Base-by-base conservation (phyloP, 2,329 filamentous ascomycete genomes). In the Xylariales sp. region DNA sequence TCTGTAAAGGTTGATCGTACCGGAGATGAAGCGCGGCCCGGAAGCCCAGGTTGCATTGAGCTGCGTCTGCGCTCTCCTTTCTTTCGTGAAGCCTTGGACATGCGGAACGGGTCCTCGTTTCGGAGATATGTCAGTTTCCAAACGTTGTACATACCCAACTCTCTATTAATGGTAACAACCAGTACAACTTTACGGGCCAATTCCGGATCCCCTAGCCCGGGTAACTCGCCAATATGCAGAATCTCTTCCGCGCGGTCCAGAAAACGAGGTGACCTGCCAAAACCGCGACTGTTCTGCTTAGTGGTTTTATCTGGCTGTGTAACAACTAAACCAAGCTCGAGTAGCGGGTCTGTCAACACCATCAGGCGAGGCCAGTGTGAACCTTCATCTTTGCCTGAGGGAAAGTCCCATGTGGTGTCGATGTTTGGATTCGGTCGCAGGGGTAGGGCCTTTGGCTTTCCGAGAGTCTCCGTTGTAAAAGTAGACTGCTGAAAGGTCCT, bases 281-380 rank as follows among this genome's bases (percentile, higher is more conserved):
- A 55, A 10, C 52, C 59, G 28, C 59, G 65, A 11, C 48, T 52
- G 37, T 57, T 61, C 12, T 52, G 48, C 47, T 68, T 53, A 27
- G 40, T 38, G 16, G 54, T 51, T 28, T 63, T 63, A 14, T 76
- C 70, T 2, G 72, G 63, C 33, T 74, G 68, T 5, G 77, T 76
- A 13, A 93, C 85, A 14, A 96, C 80, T 29, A 95, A 66, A 2
- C 90, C 91, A 52, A 96, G 73, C 50, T 96, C 90, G 4, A 87
- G 76, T 40, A 96, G 68, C 3, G 91, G 91, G 54, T 95, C 88
- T 4, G 85, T 89, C 33, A 98, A 70, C 18, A 85, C 88, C 48
- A 94, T 90, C 1, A 96, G 66, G 20, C 88, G 74, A 1, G 86
- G 85, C 67, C 85, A 80, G 35, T 81, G 78, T 2, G 75, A 73